phyloP scores from a whole-genome alignment of 441 rosid species.

The Syzygium syzygioides region DNA sequence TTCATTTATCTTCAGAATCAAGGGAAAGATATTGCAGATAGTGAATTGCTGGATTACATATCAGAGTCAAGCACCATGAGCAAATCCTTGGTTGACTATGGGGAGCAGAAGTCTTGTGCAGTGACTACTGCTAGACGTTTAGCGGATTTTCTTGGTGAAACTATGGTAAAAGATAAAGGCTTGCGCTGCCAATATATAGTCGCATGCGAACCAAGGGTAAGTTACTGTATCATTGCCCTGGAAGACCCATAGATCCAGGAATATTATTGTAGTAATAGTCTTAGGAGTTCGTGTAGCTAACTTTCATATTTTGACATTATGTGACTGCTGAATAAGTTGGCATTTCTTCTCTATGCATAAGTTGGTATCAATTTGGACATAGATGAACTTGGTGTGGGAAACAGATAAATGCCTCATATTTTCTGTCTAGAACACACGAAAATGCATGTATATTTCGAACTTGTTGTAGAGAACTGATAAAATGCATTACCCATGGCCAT shows the following conservation, averaged over 20 bases:
- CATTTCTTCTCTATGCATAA: not conserved
- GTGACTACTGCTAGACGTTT: conserved; percentile 98
- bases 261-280: not conserved
- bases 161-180: conserved; percentile 99
- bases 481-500: not conserved
- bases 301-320: not conserved
- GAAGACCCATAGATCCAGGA: not conserved
- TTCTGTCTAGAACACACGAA: not conserved
- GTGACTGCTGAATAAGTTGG: not conserved
- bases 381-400: not conserved
- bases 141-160: conserved; percentile 89
- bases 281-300: not conserved
- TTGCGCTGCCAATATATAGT: conserved; percentile 97
- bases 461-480: not conserved
- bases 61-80: conserved; percentile 99
- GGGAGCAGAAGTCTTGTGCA: conserved; percentile 96
- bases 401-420: not conserved
- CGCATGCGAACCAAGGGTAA: conserved; percentile 94
- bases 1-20: conserved; percentile 54
- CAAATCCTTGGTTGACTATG: conserved; percentile 94
- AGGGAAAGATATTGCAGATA: conserved; percentile 88
- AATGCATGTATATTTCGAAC: not conserved
- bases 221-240: conserved; percentile 1
- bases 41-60: conserved; percentile 94
- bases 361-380: not conserved